phyloP scores from a whole-genome alignment of 495 filamentous ascomycete genomes.

The Aspergillus leporis region DNA sequence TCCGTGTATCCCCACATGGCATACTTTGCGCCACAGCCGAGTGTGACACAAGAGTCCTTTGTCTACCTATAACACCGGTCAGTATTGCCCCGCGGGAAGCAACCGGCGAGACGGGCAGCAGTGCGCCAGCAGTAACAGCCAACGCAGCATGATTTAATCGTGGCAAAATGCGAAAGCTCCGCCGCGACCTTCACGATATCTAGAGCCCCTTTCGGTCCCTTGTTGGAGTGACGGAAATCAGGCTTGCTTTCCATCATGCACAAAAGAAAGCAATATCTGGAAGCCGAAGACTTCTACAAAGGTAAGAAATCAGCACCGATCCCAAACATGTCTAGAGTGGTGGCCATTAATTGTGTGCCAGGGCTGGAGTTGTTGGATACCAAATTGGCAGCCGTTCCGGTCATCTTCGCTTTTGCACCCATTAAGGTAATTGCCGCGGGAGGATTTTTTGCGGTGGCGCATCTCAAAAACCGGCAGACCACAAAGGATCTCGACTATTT shows the following conservation, averaged over 20 bases:
- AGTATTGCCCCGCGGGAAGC: background rate
- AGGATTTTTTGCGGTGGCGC: slow-evolving; percentile 30
- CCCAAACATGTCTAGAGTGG: background rate
- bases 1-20: background rate
- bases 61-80: background rate
- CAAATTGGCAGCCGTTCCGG: slow-evolving; percentile 27
- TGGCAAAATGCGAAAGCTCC: background rate
- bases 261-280: background rate
- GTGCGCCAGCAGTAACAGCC: background rate
- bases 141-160: background rate
- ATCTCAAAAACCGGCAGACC: slow-evolving; percentile 29
- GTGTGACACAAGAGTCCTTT: background rate
- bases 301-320: background rate
- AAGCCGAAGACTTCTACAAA: background rate
- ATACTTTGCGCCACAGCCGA: background rate
- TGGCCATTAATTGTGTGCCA: background rate
- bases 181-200: background rate
- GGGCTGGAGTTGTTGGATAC: slow-evolving; percentile 29
- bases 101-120: background rate
- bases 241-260: background rate
- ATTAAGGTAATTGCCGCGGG: slow-evolving; percentile 32
- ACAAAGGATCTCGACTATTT: slow-evolving; percentile 36
- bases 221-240: background rate
- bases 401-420: slow-evolving; percentile 35
- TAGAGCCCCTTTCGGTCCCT: background rate